Conservation (phyloP, 2,329 filamentous ascomycete species). For the Microsporum ferrugineum region DNA sequence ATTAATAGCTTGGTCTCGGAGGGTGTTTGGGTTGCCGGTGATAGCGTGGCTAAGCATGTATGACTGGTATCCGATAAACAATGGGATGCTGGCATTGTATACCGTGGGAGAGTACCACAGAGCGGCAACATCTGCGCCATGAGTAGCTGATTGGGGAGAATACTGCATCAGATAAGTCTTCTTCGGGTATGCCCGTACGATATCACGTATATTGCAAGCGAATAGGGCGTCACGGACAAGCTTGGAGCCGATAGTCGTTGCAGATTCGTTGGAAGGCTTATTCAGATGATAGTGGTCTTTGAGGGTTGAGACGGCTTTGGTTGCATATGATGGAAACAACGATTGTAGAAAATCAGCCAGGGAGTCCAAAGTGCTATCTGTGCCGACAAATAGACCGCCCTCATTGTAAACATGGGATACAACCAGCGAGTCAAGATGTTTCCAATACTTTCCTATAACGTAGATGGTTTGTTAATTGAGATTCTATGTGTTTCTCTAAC, state of each 20-base stretch:
- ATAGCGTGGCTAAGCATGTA: constrained; percentile 1
- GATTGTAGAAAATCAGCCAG: neutral
- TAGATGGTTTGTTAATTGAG: neutral
- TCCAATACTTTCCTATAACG: constrained; percentile 23
- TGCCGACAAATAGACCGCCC: constrained; percentile 18
- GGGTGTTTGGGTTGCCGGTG: neutral
- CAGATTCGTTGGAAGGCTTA: neutral
- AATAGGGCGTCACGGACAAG: neutral
- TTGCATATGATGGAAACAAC: neutral
- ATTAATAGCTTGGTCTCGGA: neutral
- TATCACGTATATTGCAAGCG: neutral
- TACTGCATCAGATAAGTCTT: neutral
- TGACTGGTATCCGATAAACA: neutral
- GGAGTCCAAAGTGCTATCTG: neutral
- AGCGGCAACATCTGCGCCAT: neutral
- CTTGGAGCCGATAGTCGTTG: neutral
- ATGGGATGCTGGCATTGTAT: neutral
- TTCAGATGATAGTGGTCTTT: neutral
- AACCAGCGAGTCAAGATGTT: constrained; percentile 22
- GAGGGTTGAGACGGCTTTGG: neutral
- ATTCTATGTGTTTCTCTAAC: neutral
- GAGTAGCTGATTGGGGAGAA: neutral
- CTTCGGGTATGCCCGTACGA: neutral
- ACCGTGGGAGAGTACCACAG: neutral
- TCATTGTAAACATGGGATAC: constrained; percentile 28